These are phyloP conservation scores for Blastobotrys peoriensis DNA, from an alignment of 805 yeast species.

Conservation along the genomic window DNA sequence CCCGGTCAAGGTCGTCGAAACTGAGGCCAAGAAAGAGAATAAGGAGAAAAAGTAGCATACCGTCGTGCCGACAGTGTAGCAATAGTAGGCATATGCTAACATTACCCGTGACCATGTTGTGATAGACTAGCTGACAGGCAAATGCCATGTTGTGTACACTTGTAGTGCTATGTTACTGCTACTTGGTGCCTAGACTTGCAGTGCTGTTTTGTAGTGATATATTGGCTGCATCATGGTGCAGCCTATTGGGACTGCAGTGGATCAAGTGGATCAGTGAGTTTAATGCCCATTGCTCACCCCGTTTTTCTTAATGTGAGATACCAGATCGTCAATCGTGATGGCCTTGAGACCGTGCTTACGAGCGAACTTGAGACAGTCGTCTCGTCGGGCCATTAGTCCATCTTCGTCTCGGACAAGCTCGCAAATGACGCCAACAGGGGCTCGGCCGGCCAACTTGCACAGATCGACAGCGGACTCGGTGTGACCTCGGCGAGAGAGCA, in stretches of 20 bases:
- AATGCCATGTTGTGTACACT: no score
- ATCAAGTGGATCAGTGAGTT: constrained; percentile 1
- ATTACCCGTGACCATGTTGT: no score
- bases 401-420: constrained; percentile 91
- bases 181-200: no score
- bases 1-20: constrained; percentile 46
- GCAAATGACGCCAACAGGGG: constrained; percentile 87
- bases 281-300: constrained; percentile 2
- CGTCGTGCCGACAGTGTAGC: no score
- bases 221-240: no score
- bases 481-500: constrained; percentile 81
- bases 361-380: constrained; percentile 73
- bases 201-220: no score
- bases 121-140: no score
- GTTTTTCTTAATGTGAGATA: constrained; percentile 39
- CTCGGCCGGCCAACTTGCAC: constrained; percentile 65
- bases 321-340: constrained; percentile 72
- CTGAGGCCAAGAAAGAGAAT: constrained; percentile 7
- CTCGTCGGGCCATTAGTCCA: constrained; percentile 91
- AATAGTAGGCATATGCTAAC: no score
- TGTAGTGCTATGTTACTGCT: no score
- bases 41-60: no score
- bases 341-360: constrained; percentile 56
- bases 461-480: constrained; percentile 96
- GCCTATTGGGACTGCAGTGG: no score